Base-by-base conservation (phyloP, 345 rosid genomes). In the Aquilaria yunnanensis region DNA sequence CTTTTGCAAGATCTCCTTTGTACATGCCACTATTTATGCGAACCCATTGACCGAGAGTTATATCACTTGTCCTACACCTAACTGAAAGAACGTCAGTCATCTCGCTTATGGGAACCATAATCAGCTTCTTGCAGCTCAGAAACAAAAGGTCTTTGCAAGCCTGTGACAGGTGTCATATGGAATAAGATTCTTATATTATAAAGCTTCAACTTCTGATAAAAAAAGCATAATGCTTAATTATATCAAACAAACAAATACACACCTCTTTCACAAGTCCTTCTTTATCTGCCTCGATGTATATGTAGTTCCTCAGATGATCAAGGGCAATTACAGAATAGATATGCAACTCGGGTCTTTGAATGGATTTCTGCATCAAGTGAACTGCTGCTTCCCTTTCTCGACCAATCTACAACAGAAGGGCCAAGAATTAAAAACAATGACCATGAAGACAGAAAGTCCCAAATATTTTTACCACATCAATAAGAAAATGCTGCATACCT, bases 71-170 rank as follows among this genome's bases (percentile, higher is more conserved):
- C 75, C 86, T 92, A 78, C 92, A 85, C 77, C 89, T 93, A 66
- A 89, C 98, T 32, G 98, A 83, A 30, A 92, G 96, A n/a, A 92
- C 98, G 75, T 86, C 98, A 8, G 95, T 82, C 98, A 92, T 92
- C 80, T 92, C 98, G 74, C 79, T 86, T 51, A 92, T 88, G 4
- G 95, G 98, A 48, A 89, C 98, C 61, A 92, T 93, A 83, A 71
- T 81, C 63, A 86, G 77, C 70, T 84, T 84, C 32, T 63, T 69
- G 55, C 75, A 67, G 70, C 67, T 83, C 55, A 89, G 80, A 75
- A 80, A 83, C 57, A 94, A 75, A 74, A 92, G 70, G 50, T 96
- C 98, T 79, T 85, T 92, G 83, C 87, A 81, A 49, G 94, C 98
- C 97, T 91, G 75, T 54, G 56, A 58, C 46, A 72, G 50, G 62